Evolutionary conservation across 2,329 filamentous ascomycete genomes (phyloP).

Genomic region (Pseudomassariella vexata): DNA sequence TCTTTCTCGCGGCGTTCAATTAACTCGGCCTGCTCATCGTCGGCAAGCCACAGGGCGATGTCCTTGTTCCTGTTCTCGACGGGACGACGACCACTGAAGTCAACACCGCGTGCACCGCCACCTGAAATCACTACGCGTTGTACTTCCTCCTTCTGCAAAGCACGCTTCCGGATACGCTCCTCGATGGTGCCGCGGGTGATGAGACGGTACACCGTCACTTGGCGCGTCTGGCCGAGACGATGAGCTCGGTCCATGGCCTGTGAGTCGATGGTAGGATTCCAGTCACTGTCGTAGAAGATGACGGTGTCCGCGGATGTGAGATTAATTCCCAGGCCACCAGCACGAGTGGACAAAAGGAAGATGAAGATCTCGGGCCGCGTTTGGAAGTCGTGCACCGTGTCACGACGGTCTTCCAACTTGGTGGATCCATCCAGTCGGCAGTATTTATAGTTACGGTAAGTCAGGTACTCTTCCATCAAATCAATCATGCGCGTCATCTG

Average conservation of each 20-base stretch:
- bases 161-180: constrained; percentile 94
- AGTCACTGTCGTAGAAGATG: constrained; percentile 99
- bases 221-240: constrained; percentile 89
- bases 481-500: constrained; percentile 99
- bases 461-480: constrained; percentile 97
- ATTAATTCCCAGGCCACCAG: constrained; percentile 97
- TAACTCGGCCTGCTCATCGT: constrained; percentile 91
- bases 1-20: constrained; percentile 92
- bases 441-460: constrained; percentile 98
- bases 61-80: constrained; percentile 94
- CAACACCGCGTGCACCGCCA: constrained; percentile 78
- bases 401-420: constrained; percentile 92
- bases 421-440: constrained; percentile 94
- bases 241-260: constrained; percentile 99
- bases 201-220: constrained; percentile 95
- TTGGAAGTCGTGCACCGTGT: constrained; percentile 96
- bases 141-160: constrained; percentile 96
- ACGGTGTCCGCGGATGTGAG: constrained; percentile 94
- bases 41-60: constrained; percentile 97
- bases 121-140: constrained; percentile 95
- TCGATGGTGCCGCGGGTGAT: constrained; percentile 97
- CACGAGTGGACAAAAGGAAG: constrained; percentile 91
- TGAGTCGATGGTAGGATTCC: constrained; percentile 98
- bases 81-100: constrained; percentile 88
- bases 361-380: constrained; percentile 92